Base-by-base conservation (phyloP, 179 eudicot species). In the Beta macrorhiza region DNA sequence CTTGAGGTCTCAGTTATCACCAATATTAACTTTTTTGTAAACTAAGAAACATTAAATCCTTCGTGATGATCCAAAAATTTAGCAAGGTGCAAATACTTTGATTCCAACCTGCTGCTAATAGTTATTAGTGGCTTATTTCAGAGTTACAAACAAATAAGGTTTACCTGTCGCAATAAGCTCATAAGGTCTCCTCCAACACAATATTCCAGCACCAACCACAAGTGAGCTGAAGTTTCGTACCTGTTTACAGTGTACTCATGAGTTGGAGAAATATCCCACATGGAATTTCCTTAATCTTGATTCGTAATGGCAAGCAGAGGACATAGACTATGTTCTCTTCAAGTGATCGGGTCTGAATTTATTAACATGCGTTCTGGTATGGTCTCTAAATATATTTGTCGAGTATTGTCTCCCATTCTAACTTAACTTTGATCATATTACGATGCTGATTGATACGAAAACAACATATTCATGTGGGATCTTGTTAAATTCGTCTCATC, bases 101-200 rank as follows among this genome's bases (percentile, higher is more conserved):
- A 19, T 19, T 37, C 45, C 14, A 32, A 14, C 44, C 70, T 22
- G 6, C 44, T 29, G 3, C 16, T 65, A 9, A 6, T 29, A 25
- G 17, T 12, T 65, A 10, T 11, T 16, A 0, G 10, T 2, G 29
- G 44, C 44, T 65, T 25, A 29, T 44, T 25, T 2, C 32, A 64
- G 13, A 10, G 68, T 8, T 29, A 67, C 47, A 4, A 67, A 67
- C 71, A 67, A 67, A 29, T 5, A 67, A 64, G 53, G 53, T 5
- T 2, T 67, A 88, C 99, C 97, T 96, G 99, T 69, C 87, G 86
- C 74, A 96, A 81, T 81, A 96, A 89, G 83, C 91, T 92, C 89
- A 87, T 79, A 70, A 96, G 97, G 86, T 96, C 97, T 82, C 98
- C 99, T 83, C 98, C 98, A 76, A 96, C 97, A 75, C 99, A 96